Percentiles rank a stretch among this genome's conserved stretches.
Conservation (phyloP, 768 basidiomycete genomes). For the Coprinopsis strossmayeri region DNA sequence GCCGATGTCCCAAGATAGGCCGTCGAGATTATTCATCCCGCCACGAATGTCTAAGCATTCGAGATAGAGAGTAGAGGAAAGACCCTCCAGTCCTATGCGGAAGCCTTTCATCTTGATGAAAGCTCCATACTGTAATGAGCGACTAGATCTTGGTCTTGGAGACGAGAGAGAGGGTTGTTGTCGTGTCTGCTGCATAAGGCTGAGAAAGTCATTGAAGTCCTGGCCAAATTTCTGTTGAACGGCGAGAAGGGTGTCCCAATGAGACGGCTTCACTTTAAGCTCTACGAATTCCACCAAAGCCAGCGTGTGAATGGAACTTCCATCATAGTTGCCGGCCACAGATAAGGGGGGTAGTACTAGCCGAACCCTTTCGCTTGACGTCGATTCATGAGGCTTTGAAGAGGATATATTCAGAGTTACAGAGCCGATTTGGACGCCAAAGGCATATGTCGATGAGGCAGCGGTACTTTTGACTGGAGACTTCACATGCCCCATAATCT, state of each 20-base stretch:
- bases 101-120: conserved; percentile 74
- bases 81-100: conserved; percentile 70
- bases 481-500: conserved; percentile 41
- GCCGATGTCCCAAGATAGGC: conserved; percentile 58
- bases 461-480: conserved; percentile 24
- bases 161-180: conserved; percentile 13
- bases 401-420: conserved; percentile 57
- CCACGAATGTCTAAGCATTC: conserved; percentile 74
- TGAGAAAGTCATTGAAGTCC: conserved; percentile 77
- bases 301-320: conserved; percentile 41
- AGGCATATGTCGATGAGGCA: conserved; percentile 32
- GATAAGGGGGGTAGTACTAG: conserved; percentile 62
- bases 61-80: conserved; percentile 64
- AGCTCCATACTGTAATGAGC: conserved; percentile 34
- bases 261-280: conserved; percentile 69
- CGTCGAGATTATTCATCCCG: conserved; percentile 39
- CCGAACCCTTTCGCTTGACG: conserved; percentile 46
- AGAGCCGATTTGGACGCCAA: conserved; percentile 61
- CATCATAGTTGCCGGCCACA: conserved; percentile 52
- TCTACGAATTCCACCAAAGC: conserved; percentile 64
- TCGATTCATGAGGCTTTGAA: conserved; percentile 27
- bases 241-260: conserved; percentile 77
- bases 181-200: conserved; percentile 58
- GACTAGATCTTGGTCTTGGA: conserved; percentile 2
- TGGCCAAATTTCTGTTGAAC: conserved; percentile 88